Evolutionary conservation across 495 filamentous ascomycete genomes (phyloP).

Genomic region (Tuber calosporum): DNA sequence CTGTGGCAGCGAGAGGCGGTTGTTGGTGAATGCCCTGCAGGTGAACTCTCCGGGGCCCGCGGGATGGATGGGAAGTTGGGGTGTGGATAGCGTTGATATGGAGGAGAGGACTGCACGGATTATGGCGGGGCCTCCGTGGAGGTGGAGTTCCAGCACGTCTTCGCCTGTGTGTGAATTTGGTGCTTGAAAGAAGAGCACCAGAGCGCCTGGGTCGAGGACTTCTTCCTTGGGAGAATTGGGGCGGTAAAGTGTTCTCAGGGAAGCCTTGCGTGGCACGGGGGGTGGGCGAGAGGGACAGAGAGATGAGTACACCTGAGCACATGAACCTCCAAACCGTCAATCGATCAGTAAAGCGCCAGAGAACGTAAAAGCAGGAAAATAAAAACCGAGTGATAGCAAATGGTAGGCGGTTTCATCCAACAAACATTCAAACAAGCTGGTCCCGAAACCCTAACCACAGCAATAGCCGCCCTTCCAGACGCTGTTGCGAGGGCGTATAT

Average conservation of each 20-base stretch:
- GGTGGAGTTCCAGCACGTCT: constrained; percentile 83
- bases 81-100: constrained; percentile 50
- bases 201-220: constrained; percentile 70
- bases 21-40: constrained; percentile 80
- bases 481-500: constrained; percentile 92
- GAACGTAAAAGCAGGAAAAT: neutral
- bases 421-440: constrained; percentile 52
- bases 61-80: constrained; percentile 57
- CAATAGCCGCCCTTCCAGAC: constrained; percentile 79
- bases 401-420: neutral
- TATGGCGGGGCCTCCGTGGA: constrained; percentile 86
- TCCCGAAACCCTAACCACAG: constrained; percentile 82
- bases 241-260: constrained; percentile 67
- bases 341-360: neutral
- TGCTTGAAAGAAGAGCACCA: constrained; percentile 80
- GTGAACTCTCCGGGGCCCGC: constrained; percentile 97
- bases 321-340: neutral
- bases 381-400: constrained; percentile 6
- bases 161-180: constrained; percentile 86
- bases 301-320: constrained; percentile 61
- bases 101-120: constrained; percentile 75
- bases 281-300: constrained; percentile 61
- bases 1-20: constrained; percentile 80
- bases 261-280: constrained; percentile 68
- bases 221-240: constrained; percentile 47